phyloP scores from a whole-genome alignment of 2,329 filamentous ascomycete genomes.

The Monosporascus sp. region DNA sequence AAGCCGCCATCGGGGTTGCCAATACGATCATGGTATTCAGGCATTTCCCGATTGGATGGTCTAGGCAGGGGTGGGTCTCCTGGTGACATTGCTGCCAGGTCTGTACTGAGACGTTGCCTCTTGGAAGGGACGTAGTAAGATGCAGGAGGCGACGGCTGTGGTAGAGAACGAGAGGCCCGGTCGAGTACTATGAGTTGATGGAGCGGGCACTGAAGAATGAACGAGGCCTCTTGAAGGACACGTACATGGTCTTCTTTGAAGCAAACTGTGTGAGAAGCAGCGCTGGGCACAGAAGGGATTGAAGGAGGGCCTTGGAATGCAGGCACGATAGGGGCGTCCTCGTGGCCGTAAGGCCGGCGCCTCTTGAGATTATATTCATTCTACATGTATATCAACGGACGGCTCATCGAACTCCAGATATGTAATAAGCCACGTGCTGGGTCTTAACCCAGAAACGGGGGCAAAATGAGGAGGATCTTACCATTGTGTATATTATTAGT shows the following conservation, averaged over 20 bases:
- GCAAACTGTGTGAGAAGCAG: constrained; percentile 14
- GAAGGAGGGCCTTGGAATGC: constrained; percentile 27
- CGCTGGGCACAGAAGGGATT: constrained; percentile 19
- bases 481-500: constrained; percentile 25
- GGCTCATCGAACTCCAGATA: constrained; percentile 22
- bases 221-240: constrained; percentile 29
- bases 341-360: constrained; percentile 36
- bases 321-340: constrained; percentile 31
- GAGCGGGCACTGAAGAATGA: constrained; percentile 25
- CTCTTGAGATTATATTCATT: constrained; percentile 36
- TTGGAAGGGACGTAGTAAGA: constrained; percentile 19
- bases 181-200: constrained; percentile 24
- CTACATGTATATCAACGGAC: constrained; percentile 29
- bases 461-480: constrained; percentile 28
- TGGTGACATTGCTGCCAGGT: constrained; percentile 18
- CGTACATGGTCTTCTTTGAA: constrained; percentile 24
- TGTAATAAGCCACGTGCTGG: constrained; percentile 27
- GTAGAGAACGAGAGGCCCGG: constrained; percentile 23
- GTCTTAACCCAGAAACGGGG: constrained; percentile 10
- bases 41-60: constrained; percentile 11
- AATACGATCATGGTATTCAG: constrained; percentile 9
- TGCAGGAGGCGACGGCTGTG: constrained; percentile 26
- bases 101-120: constrained; percentile 20
- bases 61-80: constrained; percentile 17
- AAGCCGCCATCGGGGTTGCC: constrained; percentile 8